These are phyloP conservation scores for Chara braunii DNA, from an alignment of 139 green algal species.

Conservation along the genomic window DNA sequence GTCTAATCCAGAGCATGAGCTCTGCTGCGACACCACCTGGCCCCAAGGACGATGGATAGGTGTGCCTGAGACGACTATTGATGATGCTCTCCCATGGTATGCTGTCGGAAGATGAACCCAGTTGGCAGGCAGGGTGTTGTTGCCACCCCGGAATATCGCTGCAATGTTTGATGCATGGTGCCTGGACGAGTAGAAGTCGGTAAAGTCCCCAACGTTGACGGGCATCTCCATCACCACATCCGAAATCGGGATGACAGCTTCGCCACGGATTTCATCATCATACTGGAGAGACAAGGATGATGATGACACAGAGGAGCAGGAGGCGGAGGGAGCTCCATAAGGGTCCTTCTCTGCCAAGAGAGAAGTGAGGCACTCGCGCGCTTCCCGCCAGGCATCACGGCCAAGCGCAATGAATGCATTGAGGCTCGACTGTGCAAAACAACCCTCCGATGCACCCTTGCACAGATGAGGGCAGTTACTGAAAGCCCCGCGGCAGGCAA, in stretches of 20 bases:
- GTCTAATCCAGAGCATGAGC: no score
- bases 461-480: neutral
- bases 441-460: neutral
- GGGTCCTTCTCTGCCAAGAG: neutral
- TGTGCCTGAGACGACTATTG: conserved; percentile 74
- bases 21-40: no score
- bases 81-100: conserved; percentile 84
- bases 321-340: neutral
- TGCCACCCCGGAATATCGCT: conserved; percentile 65
- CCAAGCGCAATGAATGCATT: conserved; percentile 81
- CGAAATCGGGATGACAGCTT: conserved; percentile 36
- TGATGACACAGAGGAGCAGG: neutral
- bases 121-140: conserved; percentile 70
- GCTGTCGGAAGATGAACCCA: conserved; percentile 84
- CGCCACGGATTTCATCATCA: neutral
- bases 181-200: conserved; percentile 85
- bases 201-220: conserved; percentile 78
- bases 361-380: conserved; percentile 43
- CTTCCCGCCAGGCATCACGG: conserved; percentile 58
- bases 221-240: conserved; percentile 71
- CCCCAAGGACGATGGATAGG: conserved; percentile 58
- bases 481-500: conserved; percentile 51
- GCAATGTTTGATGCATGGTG: conserved; percentile 81
- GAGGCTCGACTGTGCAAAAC: conserved; percentile 43
- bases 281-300: neutral